These are phyloP conservation scores for Coniochaeta sp. DNA, from an alignment of 2,329 filamentous ascomycete genomes.

Conservation along the genomic window DNA sequence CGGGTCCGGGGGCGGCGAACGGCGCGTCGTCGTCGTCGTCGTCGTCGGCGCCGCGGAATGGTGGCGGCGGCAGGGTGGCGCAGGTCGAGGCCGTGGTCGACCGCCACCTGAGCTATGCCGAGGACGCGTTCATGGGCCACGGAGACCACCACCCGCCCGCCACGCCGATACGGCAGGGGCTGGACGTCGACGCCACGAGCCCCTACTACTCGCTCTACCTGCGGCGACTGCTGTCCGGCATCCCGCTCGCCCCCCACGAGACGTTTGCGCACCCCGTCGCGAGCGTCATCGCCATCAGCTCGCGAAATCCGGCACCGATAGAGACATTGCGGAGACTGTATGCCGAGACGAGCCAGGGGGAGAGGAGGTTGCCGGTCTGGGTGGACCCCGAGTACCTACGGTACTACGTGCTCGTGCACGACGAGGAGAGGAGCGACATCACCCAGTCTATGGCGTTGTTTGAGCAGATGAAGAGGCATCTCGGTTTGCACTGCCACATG, in stretches of 20 bases:
- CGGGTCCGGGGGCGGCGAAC: slow-evolving; percentile 10
- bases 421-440: slow-evolving; percentile 93
- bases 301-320: slow-evolving; percentile 73
- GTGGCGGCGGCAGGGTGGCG: slow-evolving; percentile 45
- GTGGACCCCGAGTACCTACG: slow-evolving; percentile 86
- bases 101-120: slow-evolving; percentile 69
- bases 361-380: slow-evolving; percentile 70
- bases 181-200: slow-evolving; percentile 50
- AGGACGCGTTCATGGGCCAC: slow-evolving; percentile 44
- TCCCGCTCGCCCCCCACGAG: slow-evolving; percentile 76
- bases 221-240: slow-evolving; percentile 70
- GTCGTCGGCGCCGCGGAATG: slow-evolving; percentile 6
- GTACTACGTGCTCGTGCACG: slow-evolving; percentile 94
- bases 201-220: slow-evolving; percentile 84
- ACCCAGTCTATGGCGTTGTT: slow-evolving; percentile 82
- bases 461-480: slow-evolving; percentile 98
- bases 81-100: slow-evolving; percentile 78
- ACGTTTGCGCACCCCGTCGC: slow-evolving; percentile 93
- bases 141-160: slow-evolving; percentile 29
- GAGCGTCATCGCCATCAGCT: slow-evolving; percentile 91
- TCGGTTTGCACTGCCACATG: slow-evolving; percentile 91
- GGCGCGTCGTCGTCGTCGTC: too few relatives aligned
- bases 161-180: slow-evolving; percentile 29
- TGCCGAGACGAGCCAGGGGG: slow-evolving; percentile 71
- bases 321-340: slow-evolving; percentile 83